Evolutionary conservation across 2,329 filamentous ascomycete species (phyloP).

Genomic region (Pseudocercospora macadamiae): DNA sequence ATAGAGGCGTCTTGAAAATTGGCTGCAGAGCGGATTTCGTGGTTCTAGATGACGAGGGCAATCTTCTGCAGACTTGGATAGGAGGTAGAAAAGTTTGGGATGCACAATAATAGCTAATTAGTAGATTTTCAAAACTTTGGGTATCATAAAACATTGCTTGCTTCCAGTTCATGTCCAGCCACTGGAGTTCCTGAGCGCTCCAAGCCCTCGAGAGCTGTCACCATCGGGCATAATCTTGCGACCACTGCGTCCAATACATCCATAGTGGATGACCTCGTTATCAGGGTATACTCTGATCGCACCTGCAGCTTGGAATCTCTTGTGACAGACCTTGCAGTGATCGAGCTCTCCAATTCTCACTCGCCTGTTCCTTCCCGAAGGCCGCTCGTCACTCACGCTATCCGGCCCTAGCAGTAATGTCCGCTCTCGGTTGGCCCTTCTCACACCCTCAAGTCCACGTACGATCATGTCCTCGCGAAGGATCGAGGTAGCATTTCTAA

Average conservation of each 20-base stretch:
- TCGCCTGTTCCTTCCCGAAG: slow-evolving; percentile 61
- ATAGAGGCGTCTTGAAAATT: slow-evolving; percentile 48
- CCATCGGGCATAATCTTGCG: slow-evolving; percentile 18
- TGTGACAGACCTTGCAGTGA: slow-evolving; percentile 90
- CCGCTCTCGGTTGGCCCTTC: slow-evolving; percentile 76
- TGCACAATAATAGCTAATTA: background rate
- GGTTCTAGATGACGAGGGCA: slow-evolving; percentile 50
- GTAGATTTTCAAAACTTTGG: background rate
- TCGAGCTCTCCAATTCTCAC: slow-evolving; percentile 86
- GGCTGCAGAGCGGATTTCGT: slow-evolving; percentile 55
- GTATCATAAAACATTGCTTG: slow-evolving; percentile 4
- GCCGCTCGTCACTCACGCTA: slow-evolving; percentile 60
- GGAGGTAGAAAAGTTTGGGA: slow-evolving; percentile 53
- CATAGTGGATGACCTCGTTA: slow-evolving; percentile 53
- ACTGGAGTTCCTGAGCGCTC: slow-evolving; percentile 14
- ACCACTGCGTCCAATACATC: slow-evolving; percentile 43
- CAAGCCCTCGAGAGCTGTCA: slow-evolving; percentile 10
- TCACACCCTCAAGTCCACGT: slow-evolving; percentile 73
- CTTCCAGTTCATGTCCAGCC: slow-evolving; percentile 14
- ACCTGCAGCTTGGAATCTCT: slow-evolving; percentile 78
- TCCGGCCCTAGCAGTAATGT: slow-evolving; percentile 74
- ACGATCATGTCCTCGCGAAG: slow-evolving; percentile 81
- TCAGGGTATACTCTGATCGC: slow-evolving; percentile 89
- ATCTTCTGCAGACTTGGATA: slow-evolving; percentile 56
- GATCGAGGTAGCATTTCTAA: slow-evolving; percentile 80